phyloP scores from a whole-genome alignment of 108 stramenopile species.

The Bacterosira constricta region DNA sequence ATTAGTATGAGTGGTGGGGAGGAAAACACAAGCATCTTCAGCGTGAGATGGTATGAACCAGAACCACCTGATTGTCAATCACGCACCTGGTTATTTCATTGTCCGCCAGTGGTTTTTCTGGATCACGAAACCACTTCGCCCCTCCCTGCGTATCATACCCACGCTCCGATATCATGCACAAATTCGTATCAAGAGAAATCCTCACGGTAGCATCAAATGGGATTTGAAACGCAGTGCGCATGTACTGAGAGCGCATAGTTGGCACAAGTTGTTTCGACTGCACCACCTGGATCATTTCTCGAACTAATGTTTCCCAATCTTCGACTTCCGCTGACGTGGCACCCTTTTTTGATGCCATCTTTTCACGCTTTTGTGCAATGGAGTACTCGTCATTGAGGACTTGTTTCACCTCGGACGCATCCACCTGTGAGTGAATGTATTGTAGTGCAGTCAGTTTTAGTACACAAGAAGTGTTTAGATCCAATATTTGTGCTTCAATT shows the following conservation, averaged over 20 bases:
- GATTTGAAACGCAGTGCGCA: slow-evolving; percentile 97
- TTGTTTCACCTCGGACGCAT: slow-evolving; percentile 78
- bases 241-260: slow-evolving; percentile 95
- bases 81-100: slow-evolving; percentile 94
- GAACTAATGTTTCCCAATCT: slow-evolving; percentile 89
- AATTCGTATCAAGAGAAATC: slow-evolving; percentile 94
- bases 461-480: too few species aligned
- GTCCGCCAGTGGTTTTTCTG: slow-evolving; percentile 65
- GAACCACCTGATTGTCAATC: too few species aligned
- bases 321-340: slow-evolving; percentile 83
- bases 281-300: slow-evolving; percentile 89
- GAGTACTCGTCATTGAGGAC: slow-evolving; percentile 86
- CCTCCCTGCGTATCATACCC: slow-evolving; percentile 88
- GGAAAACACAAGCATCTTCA: too few species aligned
- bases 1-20: too few species aligned
- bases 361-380: slow-evolving; percentile 76
- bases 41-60: too few species aligned
- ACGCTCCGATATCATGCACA: slow-evolving; percentile 96
- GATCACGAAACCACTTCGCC: slow-evolving; percentile 94
- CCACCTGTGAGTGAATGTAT: slow-evolving; percentile 49
- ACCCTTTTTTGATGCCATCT: slow-evolving; percentile 82
- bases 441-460: neutral
- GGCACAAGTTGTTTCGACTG: slow-evolving; percentile 93
- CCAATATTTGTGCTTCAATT: too few species aligned
- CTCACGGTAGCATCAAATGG: slow-evolving; percentile 96